Percentiles rank a stretch among this genome's conserved stretches.
These are phyloP conservation scores for Fraxinus latifolia DNA, from an alignment of 305 asterid species.

Conservation along the genomic window DNA sequence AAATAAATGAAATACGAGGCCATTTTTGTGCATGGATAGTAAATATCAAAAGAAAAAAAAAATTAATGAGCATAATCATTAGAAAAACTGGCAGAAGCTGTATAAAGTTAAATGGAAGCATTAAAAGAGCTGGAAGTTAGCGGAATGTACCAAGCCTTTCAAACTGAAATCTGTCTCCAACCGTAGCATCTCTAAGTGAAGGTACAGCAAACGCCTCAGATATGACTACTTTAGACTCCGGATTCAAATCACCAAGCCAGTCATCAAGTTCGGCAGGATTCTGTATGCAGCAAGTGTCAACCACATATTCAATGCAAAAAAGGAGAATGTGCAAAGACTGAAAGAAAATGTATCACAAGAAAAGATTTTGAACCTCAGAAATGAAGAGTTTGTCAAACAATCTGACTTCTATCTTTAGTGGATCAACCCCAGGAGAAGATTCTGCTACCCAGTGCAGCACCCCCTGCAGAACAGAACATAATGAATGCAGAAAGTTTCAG, in stretches of 20 bases:
- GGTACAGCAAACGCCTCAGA: slow-evolving; percentile 72
- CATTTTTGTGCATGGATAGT: neutral
- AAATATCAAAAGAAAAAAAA: neutral
- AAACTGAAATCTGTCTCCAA: slow-evolving; percentile 85
- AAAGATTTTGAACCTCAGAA: slow-evolving; percentile 63
- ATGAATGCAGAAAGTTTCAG: neutral
- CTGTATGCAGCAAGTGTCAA: slow-evolving; percentile 31
- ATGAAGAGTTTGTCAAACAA: slow-evolving; percentile 73
- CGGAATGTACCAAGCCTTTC: slow-evolving; percentile 75
- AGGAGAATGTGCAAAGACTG: neutral
- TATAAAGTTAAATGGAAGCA: neutral
- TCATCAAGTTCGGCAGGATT: slow-evolving; percentile 84
- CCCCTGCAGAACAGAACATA: slow-evolving; percentile 51
- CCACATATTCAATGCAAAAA: neutral
- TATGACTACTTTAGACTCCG: slow-evolving; percentile 62
- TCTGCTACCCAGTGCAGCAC: slow-evolving; percentile 95
- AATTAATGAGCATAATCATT: neutral
- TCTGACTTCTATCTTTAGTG: slow-evolving; percentile 84
- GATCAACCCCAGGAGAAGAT: slow-evolving; percentile 64
- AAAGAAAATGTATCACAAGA: neutral
- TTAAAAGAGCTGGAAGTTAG: neutral
- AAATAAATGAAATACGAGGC: neutral
- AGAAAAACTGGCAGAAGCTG: neutral
- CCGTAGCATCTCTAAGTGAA: slow-evolving; percentile 44
- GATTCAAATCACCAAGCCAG: slow-evolving; percentile 84